Evolutionary conservation across 2,329 filamentous ascomycete genomes (phyloP), one percentile per base, ranked within the genome.

Genomic region (Botryotinia narcissicola): DNA sequence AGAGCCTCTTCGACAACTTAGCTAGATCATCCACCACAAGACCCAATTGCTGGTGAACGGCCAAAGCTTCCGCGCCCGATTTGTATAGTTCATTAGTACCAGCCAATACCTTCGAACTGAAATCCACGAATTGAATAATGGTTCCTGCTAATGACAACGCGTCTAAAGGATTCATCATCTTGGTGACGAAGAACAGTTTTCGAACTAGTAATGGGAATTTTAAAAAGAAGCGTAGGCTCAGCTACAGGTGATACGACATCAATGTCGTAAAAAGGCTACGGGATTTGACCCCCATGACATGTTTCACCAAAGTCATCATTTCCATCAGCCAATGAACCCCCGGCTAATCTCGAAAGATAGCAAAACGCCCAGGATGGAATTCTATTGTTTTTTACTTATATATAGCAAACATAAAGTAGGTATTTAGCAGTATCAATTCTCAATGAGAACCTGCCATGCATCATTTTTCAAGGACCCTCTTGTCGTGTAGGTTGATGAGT

Each of bases 51-150:
- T 54, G 42, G 44, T 76, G 70, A 18, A 51, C 51, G 8, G 40
- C 29, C 4, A 73, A 66, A 1, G 68, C 51, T 5, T 63, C 62
- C 16, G 73, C 74, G 2, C 32, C 51, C 12, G 74, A 75, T 35
- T 51, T 40, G 51, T 77, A 76, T 5, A 74, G 59, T 20, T 75
- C 66, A 12, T 12, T 44, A 20, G 63, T 22, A 12, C 73, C 70
- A 48, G 70, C 72, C 6, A 76, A 25, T 2, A 76, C n/a, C 51
- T 73, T 75, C 25, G n/a, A 61, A 25, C 68, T 62, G 44, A 76
- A 76, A 59, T 76, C 73, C 5, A 77, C 57, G 48, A 75, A 75
- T 54, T 76, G 73, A 29, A 76, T 70, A 25, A 74, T 70, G 25
- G 44, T 73, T 3, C 70, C 72, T 22, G 73, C 73, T 25, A 75